Evolutionary conservation across 805 yeast genomes (phyloP).

Genomic region (Candida bentonensis): DNA sequence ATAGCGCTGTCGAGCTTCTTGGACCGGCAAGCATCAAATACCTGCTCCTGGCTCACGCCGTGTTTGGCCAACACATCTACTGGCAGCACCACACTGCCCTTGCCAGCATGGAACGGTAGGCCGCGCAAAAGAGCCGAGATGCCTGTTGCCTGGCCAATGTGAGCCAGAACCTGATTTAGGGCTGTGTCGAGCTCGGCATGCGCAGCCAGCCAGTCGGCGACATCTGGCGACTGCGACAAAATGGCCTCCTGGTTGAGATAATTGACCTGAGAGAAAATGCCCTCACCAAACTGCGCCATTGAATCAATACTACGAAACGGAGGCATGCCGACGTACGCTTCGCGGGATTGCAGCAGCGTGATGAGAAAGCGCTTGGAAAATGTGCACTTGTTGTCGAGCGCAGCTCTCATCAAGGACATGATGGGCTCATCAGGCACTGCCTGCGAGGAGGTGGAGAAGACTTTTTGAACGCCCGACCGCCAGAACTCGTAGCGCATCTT

Average conservation of each 20-base stretch:
- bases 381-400: conserved; percentile 25
- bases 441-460: conserved; percentile 21
- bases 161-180: conserved; percentile 55
- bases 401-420: conserved; percentile 41
- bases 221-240: conserved; percentile 42
- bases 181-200: conserved; percentile 30
- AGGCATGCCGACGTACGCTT: conserved; percentile 34
- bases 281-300: conserved; percentile 69
- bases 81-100: conserved; percentile 45
- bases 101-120: conserved; percentile 38
- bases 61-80: conserved; percentile 39
- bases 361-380: conserved; percentile 42
- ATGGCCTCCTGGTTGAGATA: conserved; percentile 49
- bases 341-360: conserved; percentile 46
- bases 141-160: conserved; percentile 70
- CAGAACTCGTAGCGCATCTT: conserved; percentile 55
- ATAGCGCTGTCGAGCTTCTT: conserved; percentile 24
- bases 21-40: conserved; percentile 32
- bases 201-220: conserved; percentile 32
- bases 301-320: conserved; percentile 37
- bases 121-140: conserved; percentile 53
- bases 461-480: conserved; percentile 44
- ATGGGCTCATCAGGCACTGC: conserved; percentile 44
- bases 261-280: conserved; percentile 58
- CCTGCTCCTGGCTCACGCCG: conserved; percentile 48